Percentiles rank a stretch among this genome's conserved stretches.
Conservation (phyloP, 2,329 filamentous ascomycete genomes). For the Penicillium verrucosum region DNA sequence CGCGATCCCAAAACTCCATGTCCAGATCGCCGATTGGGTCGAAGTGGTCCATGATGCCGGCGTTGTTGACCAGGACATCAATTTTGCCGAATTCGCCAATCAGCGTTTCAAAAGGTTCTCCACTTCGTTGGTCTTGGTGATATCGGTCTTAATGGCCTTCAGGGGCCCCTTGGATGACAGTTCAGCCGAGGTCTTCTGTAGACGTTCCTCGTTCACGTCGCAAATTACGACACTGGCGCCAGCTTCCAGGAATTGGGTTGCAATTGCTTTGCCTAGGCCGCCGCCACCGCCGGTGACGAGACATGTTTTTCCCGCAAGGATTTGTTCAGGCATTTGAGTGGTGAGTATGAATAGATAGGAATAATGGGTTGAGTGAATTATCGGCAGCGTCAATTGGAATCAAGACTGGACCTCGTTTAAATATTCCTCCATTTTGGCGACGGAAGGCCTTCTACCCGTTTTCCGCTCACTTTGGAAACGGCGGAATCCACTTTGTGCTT, state of each 20-base stretch:
- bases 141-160: slow-evolving; percentile 35
- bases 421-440: not conserved
- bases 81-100: slow-evolving; percentile 43
- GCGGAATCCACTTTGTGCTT: slow-evolving; percentile 2
- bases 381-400: not conserved
- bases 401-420: not conserved
- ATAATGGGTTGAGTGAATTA: no score
- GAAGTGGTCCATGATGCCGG: slow-evolving; percentile 57
- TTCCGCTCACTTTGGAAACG: slow-evolving; percentile 4
- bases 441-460: slow-evolving; percentile 9
- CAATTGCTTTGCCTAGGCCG: slow-evolving; percentile 40
- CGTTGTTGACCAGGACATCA: slow-evolving; percentile 60
- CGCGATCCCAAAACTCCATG: slow-evolving; percentile 50
- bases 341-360: not conserved
- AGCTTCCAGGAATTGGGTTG: slow-evolving; percentile 32
- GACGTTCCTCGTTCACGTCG: slow-evolving; percentile 34
- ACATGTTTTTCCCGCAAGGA: slow-evolving; percentile 26
- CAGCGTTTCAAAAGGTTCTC: slow-evolving; percentile 36
- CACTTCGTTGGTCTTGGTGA: slow-evolving; percentile 37
- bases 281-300: slow-evolving; percentile 39
- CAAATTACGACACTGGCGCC: slow-evolving; percentile 41
- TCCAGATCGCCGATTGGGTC: slow-evolving; percentile 51
- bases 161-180: slow-evolving; percentile 22
- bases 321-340: slow-evolving; percentile 17
- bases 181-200: slow-evolving; percentile 23